phyloP scores from a whole-genome alignment of 495 filamentous ascomycete genomes.

The Penicillium silybi region DNA sequence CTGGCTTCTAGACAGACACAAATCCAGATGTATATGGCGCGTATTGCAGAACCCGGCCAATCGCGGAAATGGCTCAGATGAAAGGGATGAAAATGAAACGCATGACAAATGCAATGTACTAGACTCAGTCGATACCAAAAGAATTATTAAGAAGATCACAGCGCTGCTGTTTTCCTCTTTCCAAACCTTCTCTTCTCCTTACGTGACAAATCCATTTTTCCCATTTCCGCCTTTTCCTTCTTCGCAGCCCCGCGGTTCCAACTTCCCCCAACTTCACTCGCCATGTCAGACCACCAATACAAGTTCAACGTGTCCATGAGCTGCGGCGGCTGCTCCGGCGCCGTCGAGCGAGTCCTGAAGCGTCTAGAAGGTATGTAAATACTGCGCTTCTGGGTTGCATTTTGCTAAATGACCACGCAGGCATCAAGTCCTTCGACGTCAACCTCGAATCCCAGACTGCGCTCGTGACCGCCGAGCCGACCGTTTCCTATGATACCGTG shows the following conservation, averaged over 20 bases:
- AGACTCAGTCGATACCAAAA: not conserved
- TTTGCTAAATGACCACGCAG: constrained; percentile 38
- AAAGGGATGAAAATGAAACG: constrained; percentile 6
- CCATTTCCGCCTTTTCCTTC: not conserved
- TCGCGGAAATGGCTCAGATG: constrained; percentile 17
- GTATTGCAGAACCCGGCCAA: constrained; percentile 10
- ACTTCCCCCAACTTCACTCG: constrained; percentile 7
- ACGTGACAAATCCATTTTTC: not conserved
- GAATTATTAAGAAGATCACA: no score
- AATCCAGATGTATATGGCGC: constrained; percentile 43
- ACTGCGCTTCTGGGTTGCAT: not conserved
- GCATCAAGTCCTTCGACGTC: constrained; percentile 81
- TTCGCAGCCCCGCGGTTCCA: constrained; percentile 7
- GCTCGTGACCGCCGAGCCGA: constrained; percentile 59
- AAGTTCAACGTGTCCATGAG: constrained; percentile 68
- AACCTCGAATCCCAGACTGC: constrained; percentile 81
- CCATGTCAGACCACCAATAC: constrained; percentile 62
- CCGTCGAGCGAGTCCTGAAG: constrained; percentile 88
- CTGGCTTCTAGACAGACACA: constrained; percentile 42
- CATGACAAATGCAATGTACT: not conserved
- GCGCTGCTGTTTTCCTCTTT: not conserved
- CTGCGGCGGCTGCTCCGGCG: constrained; percentile 67
- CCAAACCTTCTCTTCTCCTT: not conserved
- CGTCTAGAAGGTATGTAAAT: constrained; percentile 73
- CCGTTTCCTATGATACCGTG: constrained; percentile 72